Conservation (phyloP, 176 grass and related monocot species). For the Puya raimondii region DNA sequence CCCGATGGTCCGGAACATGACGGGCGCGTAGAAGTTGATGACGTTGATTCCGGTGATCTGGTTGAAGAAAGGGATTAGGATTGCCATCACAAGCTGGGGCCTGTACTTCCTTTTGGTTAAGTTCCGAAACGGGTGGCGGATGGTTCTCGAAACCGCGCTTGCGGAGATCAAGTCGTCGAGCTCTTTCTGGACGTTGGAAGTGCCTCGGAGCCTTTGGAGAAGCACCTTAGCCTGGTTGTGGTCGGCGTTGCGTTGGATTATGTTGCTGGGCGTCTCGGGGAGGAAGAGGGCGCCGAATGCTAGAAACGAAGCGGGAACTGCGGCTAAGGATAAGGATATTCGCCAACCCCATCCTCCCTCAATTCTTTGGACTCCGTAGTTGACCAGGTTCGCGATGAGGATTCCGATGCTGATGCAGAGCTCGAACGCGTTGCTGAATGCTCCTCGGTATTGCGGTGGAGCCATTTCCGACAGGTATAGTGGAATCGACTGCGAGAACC, state of each 20-base stretch:
- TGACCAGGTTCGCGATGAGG: conserved; percentile 69
- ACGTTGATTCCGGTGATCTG: conserved; percentile 73
- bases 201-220: conserved; percentile 65
- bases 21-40: conserved; percentile 60
- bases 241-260: conserved; percentile 45
- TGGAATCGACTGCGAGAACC: conserved; percentile 59
- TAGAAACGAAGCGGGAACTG: conserved; percentile 58
- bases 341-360: conserved; percentile 55
- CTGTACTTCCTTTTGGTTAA: conserved; percentile 62
- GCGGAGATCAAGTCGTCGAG: conserved; percentile 66
- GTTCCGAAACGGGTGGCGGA: conserved; percentile 31
- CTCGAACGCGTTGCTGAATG: conserved; percentile 66
- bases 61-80: conserved; percentile 56
- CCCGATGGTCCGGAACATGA: conserved; percentile 61
- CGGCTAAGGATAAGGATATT: conserved; percentile 66
- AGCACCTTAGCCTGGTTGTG: conserved; percentile 31
- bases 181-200: conserved; percentile 46
- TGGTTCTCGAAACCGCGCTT: conserved; percentile 31
- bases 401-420: conserved; percentile 68
- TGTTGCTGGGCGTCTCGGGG: conserved; percentile 67
- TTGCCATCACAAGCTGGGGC: conserved; percentile 57
- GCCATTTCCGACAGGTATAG: conserved; percentile 91
- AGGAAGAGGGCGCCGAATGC: conserved; percentile 59
- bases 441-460: conserved; percentile 58
- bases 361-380: conserved; percentile 60